Conservation (phyloP, 169 alveolate genomes). For the Plasmodium malariae region DNA sequence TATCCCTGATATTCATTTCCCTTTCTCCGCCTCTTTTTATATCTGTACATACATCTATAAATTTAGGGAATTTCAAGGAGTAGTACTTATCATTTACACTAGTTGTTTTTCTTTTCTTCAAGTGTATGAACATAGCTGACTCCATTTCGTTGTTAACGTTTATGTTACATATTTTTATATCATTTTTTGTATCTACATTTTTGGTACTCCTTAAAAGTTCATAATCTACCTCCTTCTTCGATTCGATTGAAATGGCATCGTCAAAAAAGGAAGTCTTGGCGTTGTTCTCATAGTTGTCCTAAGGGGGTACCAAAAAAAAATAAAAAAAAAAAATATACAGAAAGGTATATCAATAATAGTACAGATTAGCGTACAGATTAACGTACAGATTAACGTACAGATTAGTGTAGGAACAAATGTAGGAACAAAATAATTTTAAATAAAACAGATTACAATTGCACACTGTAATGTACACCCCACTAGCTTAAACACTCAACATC, state of each 20-base stretch:
- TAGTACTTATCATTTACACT: conserved; percentile 5
- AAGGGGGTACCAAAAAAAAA: too few species aligned
- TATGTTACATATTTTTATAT: background rate
- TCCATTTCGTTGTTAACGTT: conserved; percentile 14
- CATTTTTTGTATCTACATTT: conserved; percentile 3
- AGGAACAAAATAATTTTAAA: too few species aligned
- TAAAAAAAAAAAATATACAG: too few species aligned
- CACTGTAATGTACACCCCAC: too few species aligned
- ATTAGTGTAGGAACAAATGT: too few species aligned
- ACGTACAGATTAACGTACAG: too few species aligned
- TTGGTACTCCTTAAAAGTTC: background rate
- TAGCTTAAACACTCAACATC: too few species aligned
- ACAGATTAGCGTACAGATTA: too few species aligned
- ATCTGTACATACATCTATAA: conserved; percentile 29
- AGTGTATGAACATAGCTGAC: conserved; percentile 14
- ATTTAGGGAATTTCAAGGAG: conserved; percentile 44
- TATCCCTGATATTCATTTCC: too few species aligned
- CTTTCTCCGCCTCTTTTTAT: background rate
- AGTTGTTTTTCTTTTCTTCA: conserved; percentile 3
- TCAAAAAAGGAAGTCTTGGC: conserved; percentile 33
- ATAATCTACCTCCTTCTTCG: background rate
- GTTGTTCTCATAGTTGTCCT: background rate
- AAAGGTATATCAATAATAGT: too few species aligned
- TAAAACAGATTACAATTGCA: too few species aligned
- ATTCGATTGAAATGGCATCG: conserved; percentile 18